Evolutionary conservation across 208 protist species (phyloP), one percentile per base, ranked within the genome.

Genomic region (Borovskyia barvae): DNA sequence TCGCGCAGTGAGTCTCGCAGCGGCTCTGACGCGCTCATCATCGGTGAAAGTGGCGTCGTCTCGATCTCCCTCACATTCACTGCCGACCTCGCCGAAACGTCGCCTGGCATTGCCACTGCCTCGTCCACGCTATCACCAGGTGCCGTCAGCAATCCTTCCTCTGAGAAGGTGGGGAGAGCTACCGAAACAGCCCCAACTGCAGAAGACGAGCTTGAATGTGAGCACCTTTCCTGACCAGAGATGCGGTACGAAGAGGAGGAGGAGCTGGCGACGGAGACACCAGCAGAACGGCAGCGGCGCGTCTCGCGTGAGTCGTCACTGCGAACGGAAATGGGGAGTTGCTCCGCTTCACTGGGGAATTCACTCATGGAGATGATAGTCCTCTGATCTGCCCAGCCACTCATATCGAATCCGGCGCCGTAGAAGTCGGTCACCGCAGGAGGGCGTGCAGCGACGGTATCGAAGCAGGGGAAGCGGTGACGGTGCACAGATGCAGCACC

Each of bases 1-100:
- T 72, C 53, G 24, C 36, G 64, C 43, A 82, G 39, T 1, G 74
- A 68, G 41, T 79, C 64, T 11, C 65, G 53, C 33, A 59, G 32
- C 0, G 19, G 9, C 24, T 48, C 15, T 7, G 14, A 4, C n/a
- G 1, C 47, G 14, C 5, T 15, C 12, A 50, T n/a, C n/a, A 17
- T 14, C 0, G 59, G 48, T 4, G 46, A 52, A 3, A 48, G 36
- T 6, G 55, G 42, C 14, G 17, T 17, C 24, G 22, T 22, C 12
- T 35, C 17, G 22, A 15, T 22, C 15, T 49, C 54, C 29, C 6
- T 17, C n/a, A n/a, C n/a, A n/a, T n/a, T n/a, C n/a, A n/a, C n/a
- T n/a, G n/a, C n/a, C n/a, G n/a, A n/a, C n/a, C n/a, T n/a, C n/a
- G n/a, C n/a, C n/a, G n/a, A n/a, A n/a, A n/a, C n/a, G n/a, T n/a